Evolutionary conservation across 106 monocot genomes (phyloP), one percentile per base, ranked within the genome.

Genomic region (Acanthochlamys bracteata): DNA sequence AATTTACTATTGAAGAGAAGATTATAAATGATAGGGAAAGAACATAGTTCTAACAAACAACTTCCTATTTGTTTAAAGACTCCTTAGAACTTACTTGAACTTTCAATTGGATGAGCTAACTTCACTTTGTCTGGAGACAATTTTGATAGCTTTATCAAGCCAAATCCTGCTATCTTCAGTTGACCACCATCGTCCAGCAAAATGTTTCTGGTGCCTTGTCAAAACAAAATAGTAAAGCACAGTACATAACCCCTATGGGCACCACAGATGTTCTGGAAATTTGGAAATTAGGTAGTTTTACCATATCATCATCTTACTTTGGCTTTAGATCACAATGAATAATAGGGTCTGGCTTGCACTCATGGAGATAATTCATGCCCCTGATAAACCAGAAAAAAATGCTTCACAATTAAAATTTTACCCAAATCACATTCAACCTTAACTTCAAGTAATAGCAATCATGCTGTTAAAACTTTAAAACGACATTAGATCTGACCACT

Each of bases 201-300:
- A 76, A 96, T 85, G 78, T 90, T 85, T 84, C 96, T 96, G 96
- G 41, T 79, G 91, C 84, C 90, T 91, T 91, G 83, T 68, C 58
- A 80, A 80, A 90, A 80, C 25, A 79, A 84, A 76, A 76, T 74
- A 74, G 55, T 79, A 73, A 75, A 74, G 66, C 76, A 75, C 70
- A 71, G 60, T 64, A 75, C 66, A 74, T 42, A 79, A 69, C 49
- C 6, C 60, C 25, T 69, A 77, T 42, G 61, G 10, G 39, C 6
- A 51, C 33, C 49, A 49, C 49, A 49, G 3, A 4, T 17, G 1
- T 19, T 25, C 17, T 57, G 40, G 43, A 40, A 51, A 42, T 21
- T 47, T 33, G 39, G 57, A 39, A 65, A 39, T 43, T 20, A 71
- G 15, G 24, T 42, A 67, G 20, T 17, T 63, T 68, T 65, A 43